Percentiles rank a stretch among this genome's conserved stretches.
These are phyloP conservation scores for Pleurotus salmoneostramineus DNA, from an alignment of 768 basidiomycete species.

Conservation along the genomic window DNA sequence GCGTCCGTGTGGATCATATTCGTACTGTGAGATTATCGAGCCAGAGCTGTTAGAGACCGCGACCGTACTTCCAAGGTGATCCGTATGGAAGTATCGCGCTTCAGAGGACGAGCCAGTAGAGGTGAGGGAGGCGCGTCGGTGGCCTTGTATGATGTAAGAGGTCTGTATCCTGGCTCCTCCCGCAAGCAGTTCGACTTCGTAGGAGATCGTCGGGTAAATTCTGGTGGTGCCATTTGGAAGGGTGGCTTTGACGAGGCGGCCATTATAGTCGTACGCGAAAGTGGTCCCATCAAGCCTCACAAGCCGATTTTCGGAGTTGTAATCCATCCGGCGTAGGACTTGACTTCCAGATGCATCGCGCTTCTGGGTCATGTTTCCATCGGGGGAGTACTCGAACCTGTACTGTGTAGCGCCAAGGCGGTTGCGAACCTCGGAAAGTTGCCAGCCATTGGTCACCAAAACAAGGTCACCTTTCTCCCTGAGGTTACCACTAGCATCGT, in stretches of 20 bases:
- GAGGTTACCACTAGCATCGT: conserved; percentile 9
- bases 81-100: background rate
- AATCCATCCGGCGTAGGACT: background rate
- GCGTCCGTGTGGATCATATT: conserved; percentile 9
- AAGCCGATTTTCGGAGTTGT: background rate
- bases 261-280: conserved; percentile 9
- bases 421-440: conserved; percentile 6
- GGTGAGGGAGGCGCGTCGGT: conserved; percentile 9
- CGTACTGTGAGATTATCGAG: conserved; percentile 7
- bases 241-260: conserved; percentile 9
- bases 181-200: conserved; percentile 10
- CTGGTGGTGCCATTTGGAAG: conserved; percentile 1
- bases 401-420: background rate
- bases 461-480: conserved; percentile 3
- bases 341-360: background rate
- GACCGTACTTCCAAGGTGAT: conserved; percentile 2
- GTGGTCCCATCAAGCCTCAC: background rate
- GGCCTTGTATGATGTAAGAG: conserved; percentile 7
- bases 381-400: background rate
- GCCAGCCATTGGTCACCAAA: conserved; percentile 10
- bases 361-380: conserved; percentile 1
- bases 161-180: conserved; percentile 7
- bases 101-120: background rate
- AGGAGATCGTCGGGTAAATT: conserved; percentile 9
- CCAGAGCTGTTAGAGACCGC: conserved; percentile 5